Percentiles rank a stretch among this genome's conserved stretches.
Conservation (phyloP, 2,329 filamentous ascomycete species). For the Colletotrichum theobromicola region DNA sequence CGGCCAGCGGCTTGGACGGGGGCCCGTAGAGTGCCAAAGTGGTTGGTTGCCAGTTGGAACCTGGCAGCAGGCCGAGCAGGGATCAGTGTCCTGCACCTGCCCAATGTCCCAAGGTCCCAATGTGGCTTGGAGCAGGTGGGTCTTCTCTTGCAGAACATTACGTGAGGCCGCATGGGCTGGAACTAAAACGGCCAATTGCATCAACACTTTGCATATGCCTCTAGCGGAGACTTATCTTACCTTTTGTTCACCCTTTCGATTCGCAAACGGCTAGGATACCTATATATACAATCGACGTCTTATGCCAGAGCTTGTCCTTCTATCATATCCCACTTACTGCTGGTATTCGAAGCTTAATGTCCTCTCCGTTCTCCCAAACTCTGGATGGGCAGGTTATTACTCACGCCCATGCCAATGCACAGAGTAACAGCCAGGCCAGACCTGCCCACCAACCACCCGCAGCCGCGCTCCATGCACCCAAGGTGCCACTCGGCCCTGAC, state of each 20-base stretch:
- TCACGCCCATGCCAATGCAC: neutral
- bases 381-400: neutral
- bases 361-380: too few species aligned
- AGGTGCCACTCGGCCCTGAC: neutral
- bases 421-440: neutral
- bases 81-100: neutral
- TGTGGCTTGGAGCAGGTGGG: conserved; percentile 13
- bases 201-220: conserved; percentile 8
- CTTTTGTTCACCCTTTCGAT: neutral
- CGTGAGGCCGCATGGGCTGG: conserved; percentile 13
- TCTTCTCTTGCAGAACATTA: conserved; percentile 16
- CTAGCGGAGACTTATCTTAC: neutral
- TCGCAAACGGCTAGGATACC: neutral
- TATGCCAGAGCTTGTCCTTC: neutral
- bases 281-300: neutral
- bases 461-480: neutral
- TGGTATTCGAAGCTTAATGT: too few species aligned
- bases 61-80: conserved; percentile 17
- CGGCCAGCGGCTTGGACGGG: conserved; percentile 20
- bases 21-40: neutral
- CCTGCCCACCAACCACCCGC: neutral
- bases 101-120: neutral
- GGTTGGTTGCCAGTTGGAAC: conserved; percentile 19
- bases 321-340: too few species aligned
- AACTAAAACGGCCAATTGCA: conserved; percentile 16